Conservation (phyloP, 75 land plant species). For the Selaginella tamariscina region DNA sequence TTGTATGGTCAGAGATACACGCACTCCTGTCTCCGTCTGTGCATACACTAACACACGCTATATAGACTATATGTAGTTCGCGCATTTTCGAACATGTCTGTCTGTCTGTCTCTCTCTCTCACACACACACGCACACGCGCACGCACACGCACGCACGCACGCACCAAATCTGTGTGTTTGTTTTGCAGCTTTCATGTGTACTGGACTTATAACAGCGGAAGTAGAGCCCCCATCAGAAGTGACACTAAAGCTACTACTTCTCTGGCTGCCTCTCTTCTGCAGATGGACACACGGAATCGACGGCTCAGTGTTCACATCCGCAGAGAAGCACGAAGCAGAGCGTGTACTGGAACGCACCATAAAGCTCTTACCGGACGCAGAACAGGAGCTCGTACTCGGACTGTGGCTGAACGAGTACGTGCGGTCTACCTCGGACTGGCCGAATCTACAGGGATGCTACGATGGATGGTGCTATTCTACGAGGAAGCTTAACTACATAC, state of each 20-base stretch:
- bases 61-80: no score
- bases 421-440: constrained; percentile 58
- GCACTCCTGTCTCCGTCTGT: no score
- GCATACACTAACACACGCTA: no score
- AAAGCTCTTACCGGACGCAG: constrained; percentile 26
- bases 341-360: constrained; percentile 35
- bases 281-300: constrained; percentile 41
- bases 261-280: constrained; percentile 66
- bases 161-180: no score
- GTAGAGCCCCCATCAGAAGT: constrained; percentile 23
- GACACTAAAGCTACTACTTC: constrained; percentile 30
- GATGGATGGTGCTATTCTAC: constrained; percentile 35
- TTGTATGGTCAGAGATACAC: no score
- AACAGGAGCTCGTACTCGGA: constrained; percentile 48
- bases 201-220: constrained; percentile 27
- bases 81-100: no score
- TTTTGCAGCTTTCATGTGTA: constrained; percentile 35
- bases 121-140: no score
- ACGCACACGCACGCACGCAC: no score
- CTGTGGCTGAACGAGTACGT: constrained; percentile 51
- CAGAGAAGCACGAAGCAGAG: constrained; percentile 41
- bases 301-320: constrained; percentile 28
- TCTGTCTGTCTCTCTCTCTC: no score
- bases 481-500: constrained; percentile 12
- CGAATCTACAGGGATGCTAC: constrained; percentile 46